phyloP scores from a whole-genome alignment of 495 filamentous ascomycete species.

The Rhizodiscina lignyota region DNA sequence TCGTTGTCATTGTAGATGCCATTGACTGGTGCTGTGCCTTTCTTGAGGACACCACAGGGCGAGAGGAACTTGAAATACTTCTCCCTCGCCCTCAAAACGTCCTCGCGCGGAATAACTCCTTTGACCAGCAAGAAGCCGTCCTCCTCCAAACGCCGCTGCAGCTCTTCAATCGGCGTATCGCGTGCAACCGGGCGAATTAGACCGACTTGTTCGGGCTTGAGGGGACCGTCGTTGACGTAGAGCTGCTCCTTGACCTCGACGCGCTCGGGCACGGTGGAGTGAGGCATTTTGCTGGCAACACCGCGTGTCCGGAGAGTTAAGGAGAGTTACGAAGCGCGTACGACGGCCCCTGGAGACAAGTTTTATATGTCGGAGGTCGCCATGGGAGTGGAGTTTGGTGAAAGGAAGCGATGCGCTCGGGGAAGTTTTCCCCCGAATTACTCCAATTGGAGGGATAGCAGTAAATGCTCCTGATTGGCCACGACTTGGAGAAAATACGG shows the following conservation, averaged over 20 bases:
- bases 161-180: constrained; percentile 23
- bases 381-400: too few relatives aligned
- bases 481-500: too few relatives aligned
- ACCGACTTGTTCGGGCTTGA: constrained; percentile 29
- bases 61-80: constrained; percentile 39
- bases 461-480: too few relatives aligned
- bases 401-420: too few relatives aligned
- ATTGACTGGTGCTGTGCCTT: constrained; percentile 19
- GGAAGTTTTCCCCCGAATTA: too few relatives aligned
- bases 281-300: constrained; percentile 4
- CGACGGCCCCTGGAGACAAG: too few relatives aligned
- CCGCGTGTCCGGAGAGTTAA: too few relatives aligned
- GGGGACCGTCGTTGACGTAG: constrained; percentile 35
- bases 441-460: too few relatives aligned
- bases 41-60: constrained; percentile 38
- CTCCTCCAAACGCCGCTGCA: constrained; percentile 33
- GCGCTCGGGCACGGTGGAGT: too few relatives aligned
- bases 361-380: too few relatives aligned
- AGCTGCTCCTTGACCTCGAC: constrained; percentile 8
- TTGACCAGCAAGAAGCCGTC: constrained; percentile 49
- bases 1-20: constrained; percentile 34
- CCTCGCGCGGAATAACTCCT: constrained; percentile 35
- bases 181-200: constrained; percentile 23
- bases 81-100: constrained; percentile 37
- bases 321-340: too few relatives aligned